Percentiles rank a stretch among this genome's conserved stretches.
These are phyloP conservation scores for Porphyrellus cyaneotinctus DNA, from an alignment of 768 basidiomycete genomes.

Conservation along the genomic window DNA sequence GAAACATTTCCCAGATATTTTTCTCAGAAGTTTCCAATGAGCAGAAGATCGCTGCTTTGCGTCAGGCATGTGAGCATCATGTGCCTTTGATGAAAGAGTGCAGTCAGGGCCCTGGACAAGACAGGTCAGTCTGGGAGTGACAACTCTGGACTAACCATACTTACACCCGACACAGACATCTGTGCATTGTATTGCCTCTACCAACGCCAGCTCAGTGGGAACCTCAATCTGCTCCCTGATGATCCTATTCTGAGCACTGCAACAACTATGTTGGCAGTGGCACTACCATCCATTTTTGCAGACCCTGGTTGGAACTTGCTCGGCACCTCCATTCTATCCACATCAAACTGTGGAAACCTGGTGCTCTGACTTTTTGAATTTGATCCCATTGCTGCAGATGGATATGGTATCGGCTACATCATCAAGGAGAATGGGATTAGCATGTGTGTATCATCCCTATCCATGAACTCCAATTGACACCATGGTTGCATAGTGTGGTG, in stretches of 20 bases:
- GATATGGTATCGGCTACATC: constrained; percentile 98
- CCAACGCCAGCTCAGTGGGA: constrained; percentile 69
- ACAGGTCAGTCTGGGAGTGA: constrained; percentile 47
- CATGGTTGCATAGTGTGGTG: constrained; percentile 56
- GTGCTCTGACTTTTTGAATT: constrained; percentile 91
- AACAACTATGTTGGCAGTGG: constrained; percentile 10
- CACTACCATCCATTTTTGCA: constrained; percentile 69
- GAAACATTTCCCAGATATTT: constrained; percentile 53
- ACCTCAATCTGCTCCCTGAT: constrained; percentile 32
- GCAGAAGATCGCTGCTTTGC: constrained; percentile 71
- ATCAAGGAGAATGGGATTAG: constrained; percentile 94
- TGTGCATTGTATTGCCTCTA: constrained; percentile 93
- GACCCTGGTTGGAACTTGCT: constrained; percentile 83
- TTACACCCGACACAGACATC: constrained; percentile 47
- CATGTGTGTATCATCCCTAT: constrained; percentile 44
- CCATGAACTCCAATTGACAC: constrained; percentile 1
- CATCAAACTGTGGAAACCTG: constrained; percentile 96
- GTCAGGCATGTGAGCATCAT: constrained; percentile 83
- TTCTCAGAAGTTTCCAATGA: constrained; percentile 71
- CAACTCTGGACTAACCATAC: background rate
- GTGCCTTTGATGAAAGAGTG: constrained; percentile 85
- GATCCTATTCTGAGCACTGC: constrained; percentile 31
- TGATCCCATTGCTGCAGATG: constrained; percentile 93
- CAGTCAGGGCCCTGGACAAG: constrained; percentile 86
- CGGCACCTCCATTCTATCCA: constrained; percentile 84